phyloP scores from a whole-genome alignment of 2,329 filamentous ascomycete genomes.

The Pestalotiopsis sp. region DNA sequence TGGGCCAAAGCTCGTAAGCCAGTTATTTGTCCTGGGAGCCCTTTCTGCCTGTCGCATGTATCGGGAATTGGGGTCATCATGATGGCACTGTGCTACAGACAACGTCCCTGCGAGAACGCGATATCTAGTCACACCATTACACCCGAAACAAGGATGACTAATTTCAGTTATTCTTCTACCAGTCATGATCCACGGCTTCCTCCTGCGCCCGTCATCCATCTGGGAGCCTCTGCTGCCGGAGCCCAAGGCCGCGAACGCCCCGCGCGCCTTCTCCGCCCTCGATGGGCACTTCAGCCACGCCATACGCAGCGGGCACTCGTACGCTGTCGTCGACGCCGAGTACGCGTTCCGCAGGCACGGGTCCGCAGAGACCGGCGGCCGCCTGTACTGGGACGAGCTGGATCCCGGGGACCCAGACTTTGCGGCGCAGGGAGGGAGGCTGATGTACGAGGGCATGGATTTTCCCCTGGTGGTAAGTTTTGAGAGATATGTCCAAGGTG shows the following conservation, averaged over 20 bases:
- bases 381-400: constrained; percentile 25
- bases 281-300: neutral
- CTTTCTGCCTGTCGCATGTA: too few relatives aligned
- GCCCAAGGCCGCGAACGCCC: constrained; percentile 2
- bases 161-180: neutral
- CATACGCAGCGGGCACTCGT: constrained; percentile 1
- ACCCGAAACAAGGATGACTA: too few relatives aligned
- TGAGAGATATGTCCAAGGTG: too few relatives aligned
- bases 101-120: too few relatives aligned
- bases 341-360: neutral
- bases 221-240: constrained; percentile 9
- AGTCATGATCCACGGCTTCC: constrained; percentile 11
- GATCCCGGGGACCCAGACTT: constrained; percentile 23
- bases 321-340: constrained; percentile 4
- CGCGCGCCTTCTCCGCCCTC: neutral
- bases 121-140: too few relatives aligned
- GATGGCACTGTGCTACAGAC: too few relatives aligned
- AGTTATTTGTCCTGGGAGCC: neutral
- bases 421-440: constrained; percentile 12
- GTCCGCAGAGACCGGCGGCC: constrained; percentile 15
- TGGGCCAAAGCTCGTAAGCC: constrained; percentile 12
- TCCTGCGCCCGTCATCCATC: constrained; percentile 10
- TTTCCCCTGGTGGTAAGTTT: constrained; percentile 22
- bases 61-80: too few relatives aligned
- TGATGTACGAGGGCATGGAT: constrained; percentile 24